phyloP scores from a whole-genome alignment of 176 grass and related monocot species.

The Thinopyrum elongatum region DNA sequence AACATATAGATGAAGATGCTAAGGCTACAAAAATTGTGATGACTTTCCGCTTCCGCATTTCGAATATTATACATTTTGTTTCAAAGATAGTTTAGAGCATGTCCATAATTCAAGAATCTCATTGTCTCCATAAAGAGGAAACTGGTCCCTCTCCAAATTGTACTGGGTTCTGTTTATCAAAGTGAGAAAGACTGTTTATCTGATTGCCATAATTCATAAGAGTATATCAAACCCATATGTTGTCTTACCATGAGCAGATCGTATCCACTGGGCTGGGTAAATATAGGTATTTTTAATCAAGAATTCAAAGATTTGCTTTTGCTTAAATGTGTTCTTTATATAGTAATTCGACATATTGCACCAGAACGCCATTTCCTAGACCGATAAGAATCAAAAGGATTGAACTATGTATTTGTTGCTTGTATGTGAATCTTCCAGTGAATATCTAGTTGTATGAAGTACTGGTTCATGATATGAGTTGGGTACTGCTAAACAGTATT shows the following conservation, averaged over 20 bases:
- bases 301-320: slow-evolving; percentile 1
- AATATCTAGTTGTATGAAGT: background rate
- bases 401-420: background rate
- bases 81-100: background rate
- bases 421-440: background rate
- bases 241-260: background rate
- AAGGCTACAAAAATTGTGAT: slow-evolving; percentile 4
- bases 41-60: background rate
- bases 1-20: background rate
- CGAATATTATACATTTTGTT: background rate
- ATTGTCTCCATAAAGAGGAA: background rate
- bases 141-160: background rate
- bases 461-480: background rate
- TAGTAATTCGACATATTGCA: background rate
- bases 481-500: background rate
- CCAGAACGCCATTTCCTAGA: background rate
- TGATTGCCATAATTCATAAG: background rate
- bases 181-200: background rate
- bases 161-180: background rate
- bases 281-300: background rate
- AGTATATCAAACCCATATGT: background rate
- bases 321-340: background rate
- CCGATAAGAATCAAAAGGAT: background rate
- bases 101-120: background rate
- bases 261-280: background rate